Conservation (phyloP, 2,329 filamentous ascomycete genomes). For the Colletotrichum orbiculare region DNA sequence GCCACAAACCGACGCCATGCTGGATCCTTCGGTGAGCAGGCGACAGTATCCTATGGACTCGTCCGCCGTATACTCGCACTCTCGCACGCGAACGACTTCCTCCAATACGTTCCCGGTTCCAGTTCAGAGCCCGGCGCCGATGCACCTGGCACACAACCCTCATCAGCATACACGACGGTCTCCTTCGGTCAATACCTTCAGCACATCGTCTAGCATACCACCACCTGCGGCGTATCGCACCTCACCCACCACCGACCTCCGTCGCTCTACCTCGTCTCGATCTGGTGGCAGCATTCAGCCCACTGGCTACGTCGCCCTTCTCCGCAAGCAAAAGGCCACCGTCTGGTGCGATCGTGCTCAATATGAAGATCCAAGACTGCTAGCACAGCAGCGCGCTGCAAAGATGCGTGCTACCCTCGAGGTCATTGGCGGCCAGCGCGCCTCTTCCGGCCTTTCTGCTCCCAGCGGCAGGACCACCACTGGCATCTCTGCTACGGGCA, state of each 20-base stretch:
- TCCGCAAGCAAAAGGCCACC: conserved; percentile 96
- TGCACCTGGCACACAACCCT: conserved; percentile 49
- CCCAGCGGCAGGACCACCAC: conserved; percentile 68
- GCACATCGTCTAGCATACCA: conserved; percentile 76
- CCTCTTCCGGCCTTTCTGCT: conserved; percentile 57
- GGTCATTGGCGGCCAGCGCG: conserved; percentile 72
- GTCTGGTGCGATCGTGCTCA: conserved; percentile 98
- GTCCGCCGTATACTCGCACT: conserved; percentile 60
- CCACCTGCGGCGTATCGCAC: conserved; percentile 68
- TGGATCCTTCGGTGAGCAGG: conserved; percentile 40
- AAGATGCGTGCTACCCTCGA: conserved; percentile 89
- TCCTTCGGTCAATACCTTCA: conserved; percentile 75
- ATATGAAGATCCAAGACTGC: conserved; percentile 85
- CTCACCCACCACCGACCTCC: conserved; percentile 68
- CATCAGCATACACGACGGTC: conserved; percentile 63
- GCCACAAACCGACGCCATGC: conserved; percentile 16
- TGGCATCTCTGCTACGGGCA: conserved; percentile 68
- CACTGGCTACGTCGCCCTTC: conserved; percentile 91
- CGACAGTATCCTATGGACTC: conserved; percentile 39
- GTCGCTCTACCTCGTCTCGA: conserved; percentile 84
- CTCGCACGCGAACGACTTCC: conserved; percentile 66
- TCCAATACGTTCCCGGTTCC: conserved; percentile 61
- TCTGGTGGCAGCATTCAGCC: conserved; percentile 69
- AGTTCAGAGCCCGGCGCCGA: conserved; percentile 44
- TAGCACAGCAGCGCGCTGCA: conserved; percentile 86